phyloP scores from a whole-genome alignment of 208 protist species.

The Naegleria lovaniensis region DNA sequence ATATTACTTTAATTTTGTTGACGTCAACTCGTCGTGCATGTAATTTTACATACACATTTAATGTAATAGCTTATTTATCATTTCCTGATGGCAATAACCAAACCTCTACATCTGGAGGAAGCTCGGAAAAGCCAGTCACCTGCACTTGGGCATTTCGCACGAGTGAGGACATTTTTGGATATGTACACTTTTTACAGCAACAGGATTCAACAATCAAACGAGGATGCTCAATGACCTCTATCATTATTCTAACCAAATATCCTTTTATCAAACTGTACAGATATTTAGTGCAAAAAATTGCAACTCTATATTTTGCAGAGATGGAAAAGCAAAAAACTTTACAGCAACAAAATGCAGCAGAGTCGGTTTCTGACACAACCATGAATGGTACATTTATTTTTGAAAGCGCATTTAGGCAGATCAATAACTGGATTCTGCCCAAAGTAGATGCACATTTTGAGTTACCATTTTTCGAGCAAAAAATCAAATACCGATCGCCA shows the following conservation, averaged over 20 bases:
- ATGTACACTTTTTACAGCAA: conserved; percentile 6
- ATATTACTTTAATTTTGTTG: too few relatives aligned
- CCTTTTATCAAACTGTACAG: not conserved
- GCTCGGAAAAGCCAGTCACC: not conserved
- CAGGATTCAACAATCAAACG: not conserved
- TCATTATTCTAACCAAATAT: not conserved
- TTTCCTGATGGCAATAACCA: not conserved
- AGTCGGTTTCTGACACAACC: too few relatives aligned
- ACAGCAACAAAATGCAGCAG: too few relatives aligned
- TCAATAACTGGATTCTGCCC: not conserved
- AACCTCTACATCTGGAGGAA: not conserved
- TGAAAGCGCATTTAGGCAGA: not conserved
- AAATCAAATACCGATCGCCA: not conserved
- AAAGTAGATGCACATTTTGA: not conserved
- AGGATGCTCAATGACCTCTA: not conserved
- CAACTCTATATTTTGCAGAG: not conserved
- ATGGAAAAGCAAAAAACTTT: not conserved
- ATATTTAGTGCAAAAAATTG: not conserved
- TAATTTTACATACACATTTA: not conserved
- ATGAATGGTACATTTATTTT: not conserved
- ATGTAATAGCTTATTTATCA: not conserved
- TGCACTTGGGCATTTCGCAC: not conserved
- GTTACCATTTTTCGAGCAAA: not conserved
- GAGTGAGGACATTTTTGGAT: not conserved
- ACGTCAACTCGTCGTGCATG: not conserved